Evolutionary conservation across 2,329 filamentous ascomycete genomes (phyloP), one percentile per base, ranked within the genome.

Genomic region (Xylariaceae sp.): DNA sequence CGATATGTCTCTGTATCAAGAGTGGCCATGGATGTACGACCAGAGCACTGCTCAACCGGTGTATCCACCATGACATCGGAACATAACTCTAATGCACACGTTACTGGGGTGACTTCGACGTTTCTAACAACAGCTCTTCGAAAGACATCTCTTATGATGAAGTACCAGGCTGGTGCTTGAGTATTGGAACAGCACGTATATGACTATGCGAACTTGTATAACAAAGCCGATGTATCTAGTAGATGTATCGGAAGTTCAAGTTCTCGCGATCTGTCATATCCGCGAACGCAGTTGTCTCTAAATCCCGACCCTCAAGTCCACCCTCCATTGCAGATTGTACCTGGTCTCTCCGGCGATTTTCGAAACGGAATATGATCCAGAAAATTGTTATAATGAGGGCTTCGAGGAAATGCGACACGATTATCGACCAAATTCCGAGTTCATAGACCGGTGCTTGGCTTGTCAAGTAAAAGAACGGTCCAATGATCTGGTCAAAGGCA

Each of bases 361-460:
- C 76, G 56, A 68, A 63, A 2, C 68, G 68, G 19, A 82, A 64
- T 6, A 76, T 58, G 4, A 74, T 58, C 32, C 77, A 73, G n/a
- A 80, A 68, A 0, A 61, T 52, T 6, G 68, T 54, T 17, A 80
- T 71, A 0, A 78, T 64, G 10, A 72, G 74, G 58, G 73, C 76
- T 61, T 82, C 78, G 11, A 79, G 66, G 17, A 80, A 60, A 53
- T 80, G 75, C 4, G 72, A 73, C 31, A 77, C 75, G 48, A 80
- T 78, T 73, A 80, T 80, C 14, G 72, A 77, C 75, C 77, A 80
- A 45, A 80, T 80, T 1, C 76, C 77, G 36, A 78, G 68, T 18
- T 62, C 44, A 44, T 80, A 80, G 1, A 61, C 65, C 3, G 77
- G 77, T 57, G 71, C 65, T 57, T 80, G 76, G n/a, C 64, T 59